Percentiles rank a stretch among this genome's conserved stretches.
Evolutionary conservation across 2,329 filamentous ascomycete species (phyloP).

Genomic region (Monilinia polystroma): DNA sequence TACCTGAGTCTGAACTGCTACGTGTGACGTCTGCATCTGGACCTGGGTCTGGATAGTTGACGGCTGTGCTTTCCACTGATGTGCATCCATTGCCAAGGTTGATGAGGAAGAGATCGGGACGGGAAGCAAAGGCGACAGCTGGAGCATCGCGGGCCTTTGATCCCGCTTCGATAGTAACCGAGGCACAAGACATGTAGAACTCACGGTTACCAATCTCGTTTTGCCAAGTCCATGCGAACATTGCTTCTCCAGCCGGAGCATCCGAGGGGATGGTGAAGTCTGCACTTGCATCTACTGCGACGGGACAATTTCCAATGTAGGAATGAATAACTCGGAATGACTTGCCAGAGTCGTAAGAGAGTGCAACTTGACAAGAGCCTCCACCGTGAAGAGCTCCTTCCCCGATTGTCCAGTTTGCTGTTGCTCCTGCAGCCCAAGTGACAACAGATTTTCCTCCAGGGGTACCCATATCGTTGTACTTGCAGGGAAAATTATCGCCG

Average conservation of each 20-base stretch:
- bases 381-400: constrained; percentile 53
- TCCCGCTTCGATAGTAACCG: constrained; percentile 48
- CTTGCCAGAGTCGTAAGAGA: constrained; percentile 57
- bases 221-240: constrained; percentile 54
- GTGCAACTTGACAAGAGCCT: constrained; percentile 59
- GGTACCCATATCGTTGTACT: constrained; percentile 38
- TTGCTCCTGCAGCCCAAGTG: constrained; percentile 51
- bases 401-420: constrained; percentile 51
- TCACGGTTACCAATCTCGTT: constrained; percentile 61
- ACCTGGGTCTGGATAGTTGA: constrained; percentile 57
- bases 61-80: constrained; percentile 49
- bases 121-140: constrained; percentile 44
- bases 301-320: constrained; percentile 34
- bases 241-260: constrained; percentile 27
- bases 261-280: constrained; percentile 21
- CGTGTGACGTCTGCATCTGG: constrained; percentile 40
- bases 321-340: constrained; percentile 60
- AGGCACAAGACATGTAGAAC: constrained; percentile 67
- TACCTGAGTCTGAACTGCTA: constrained; percentile 22
- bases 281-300: neutral
- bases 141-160: constrained; percentile 26
- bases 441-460: constrained; percentile 35
- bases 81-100: constrained; percentile 54
- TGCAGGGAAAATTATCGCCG: constrained; percentile 29
- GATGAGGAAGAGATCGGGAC: constrained; percentile 59